phyloP scores from a whole-genome alignment of 2,329 filamentous ascomycete species.

The Pseudonectria buxi region DNA sequence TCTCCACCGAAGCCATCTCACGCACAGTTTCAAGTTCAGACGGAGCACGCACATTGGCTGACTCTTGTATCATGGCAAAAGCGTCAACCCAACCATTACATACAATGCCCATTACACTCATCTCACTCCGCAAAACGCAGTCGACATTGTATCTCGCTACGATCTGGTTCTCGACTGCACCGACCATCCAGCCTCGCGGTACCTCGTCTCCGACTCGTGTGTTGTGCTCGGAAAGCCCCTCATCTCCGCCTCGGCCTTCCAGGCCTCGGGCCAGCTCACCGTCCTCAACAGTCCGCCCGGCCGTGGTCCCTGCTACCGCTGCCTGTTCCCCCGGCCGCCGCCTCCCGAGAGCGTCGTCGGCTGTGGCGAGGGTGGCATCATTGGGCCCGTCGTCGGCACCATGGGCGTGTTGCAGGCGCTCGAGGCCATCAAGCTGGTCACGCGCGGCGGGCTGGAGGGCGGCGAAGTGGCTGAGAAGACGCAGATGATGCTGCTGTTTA shows the following conservation, averaged over 20 bases:
- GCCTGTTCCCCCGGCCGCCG: conserved; percentile 82
- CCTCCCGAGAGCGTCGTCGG: conserved; percentile 75
- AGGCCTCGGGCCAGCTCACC: conserved; percentile 84
- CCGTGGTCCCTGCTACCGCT: conserved; percentile 80
- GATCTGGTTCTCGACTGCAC: conserved; percentile 91
- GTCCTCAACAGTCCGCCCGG: conserved; percentile 79
- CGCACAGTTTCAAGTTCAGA: not conserved
- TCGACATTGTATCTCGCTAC: conserved; percentile 60
- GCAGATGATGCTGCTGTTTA: conserved; percentile 41
- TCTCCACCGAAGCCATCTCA: too few relatives aligned
- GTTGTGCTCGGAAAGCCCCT: conserved; percentile 73
- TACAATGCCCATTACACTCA: conserved; percentile 59
- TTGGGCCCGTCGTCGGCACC: conserved; percentile 84
- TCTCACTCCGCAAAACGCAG: conserved; percentile 62
- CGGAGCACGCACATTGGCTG: not conserved
- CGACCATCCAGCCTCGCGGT: conserved; percentile 84
- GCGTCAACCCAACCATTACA: conserved; percentile 64
- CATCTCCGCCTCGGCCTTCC: conserved; percentile 82
- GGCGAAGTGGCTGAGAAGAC: conserved; percentile 13
- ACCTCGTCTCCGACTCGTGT: conserved; percentile 86
- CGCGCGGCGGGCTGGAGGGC: conserved; percentile 27
- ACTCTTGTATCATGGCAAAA: too few relatives aligned
- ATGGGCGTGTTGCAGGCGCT: conserved; percentile 93
- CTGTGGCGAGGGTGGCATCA: conserved; percentile 86
- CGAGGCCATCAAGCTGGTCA: conserved; percentile 80